phyloP scores from a whole-genome alignment of 2,329 filamentous ascomycete genomes.

The Ophidiomyces ophidiicola region DNA sequence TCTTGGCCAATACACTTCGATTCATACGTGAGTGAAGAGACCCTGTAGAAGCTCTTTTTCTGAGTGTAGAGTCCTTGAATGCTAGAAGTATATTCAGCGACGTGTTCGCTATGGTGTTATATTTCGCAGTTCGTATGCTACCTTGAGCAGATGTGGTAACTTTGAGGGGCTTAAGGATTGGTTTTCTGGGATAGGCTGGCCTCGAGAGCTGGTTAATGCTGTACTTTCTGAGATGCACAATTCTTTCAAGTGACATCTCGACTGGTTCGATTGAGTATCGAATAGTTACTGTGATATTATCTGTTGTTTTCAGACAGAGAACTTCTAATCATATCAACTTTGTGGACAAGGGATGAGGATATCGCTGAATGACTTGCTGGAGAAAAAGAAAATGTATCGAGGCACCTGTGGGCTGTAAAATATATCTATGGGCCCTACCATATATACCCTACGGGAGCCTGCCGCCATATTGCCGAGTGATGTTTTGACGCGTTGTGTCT shows the following conservation, averaged over 20 bases:
- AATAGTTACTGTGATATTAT: background rate
- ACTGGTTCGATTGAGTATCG: background rate
- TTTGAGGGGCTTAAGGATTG: conserved; percentile 1
- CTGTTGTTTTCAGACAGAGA: background rate
- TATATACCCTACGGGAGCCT: no score
- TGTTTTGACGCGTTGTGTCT: no score
- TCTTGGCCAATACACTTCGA: background rate
- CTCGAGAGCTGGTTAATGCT: background rate
- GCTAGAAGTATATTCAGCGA: conserved; percentile 8
- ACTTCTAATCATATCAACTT: background rate
- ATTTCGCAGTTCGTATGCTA: background rate
- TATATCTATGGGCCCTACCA: no score
- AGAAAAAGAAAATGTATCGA: no score
- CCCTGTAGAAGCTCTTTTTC: conserved; percentile 2
- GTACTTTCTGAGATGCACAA: background rate
- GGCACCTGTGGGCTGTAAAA: no score
- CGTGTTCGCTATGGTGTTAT: conserved; percentile 9
- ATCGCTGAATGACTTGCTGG: no score
- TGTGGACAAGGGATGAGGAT: background rate
- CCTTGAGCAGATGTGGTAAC: background rate
- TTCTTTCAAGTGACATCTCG: background rate
- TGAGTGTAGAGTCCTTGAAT: background rate
- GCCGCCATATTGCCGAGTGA: no score
- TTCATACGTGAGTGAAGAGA: conserved; percentile 1
- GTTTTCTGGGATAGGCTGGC: background rate